phyloP scores from a whole-genome alignment of 2,329 filamentous ascomycete genomes.

The Rasamsonia emersonii region DNA sequence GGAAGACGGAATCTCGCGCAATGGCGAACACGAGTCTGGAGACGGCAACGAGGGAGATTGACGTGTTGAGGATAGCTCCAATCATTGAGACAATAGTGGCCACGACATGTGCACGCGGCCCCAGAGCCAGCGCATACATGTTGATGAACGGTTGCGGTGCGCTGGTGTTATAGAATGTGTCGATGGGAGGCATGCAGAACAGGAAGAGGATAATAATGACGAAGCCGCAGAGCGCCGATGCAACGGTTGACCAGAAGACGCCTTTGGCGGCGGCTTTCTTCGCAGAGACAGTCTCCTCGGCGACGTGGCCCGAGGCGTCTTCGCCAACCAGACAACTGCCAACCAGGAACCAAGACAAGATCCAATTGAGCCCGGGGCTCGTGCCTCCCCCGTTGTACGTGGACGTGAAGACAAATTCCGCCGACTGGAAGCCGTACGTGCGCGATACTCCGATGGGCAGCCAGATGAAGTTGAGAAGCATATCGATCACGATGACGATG shows the following conservation, averaged over 20 bases:
- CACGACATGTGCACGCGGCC: constrained; percentile 11
- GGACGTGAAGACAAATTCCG: constrained; percentile 30
- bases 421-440: constrained; percentile 37
- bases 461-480: constrained; percentile 41
- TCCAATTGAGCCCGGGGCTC: constrained; percentile 20
- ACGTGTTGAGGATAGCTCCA: constrained; percentile 34
- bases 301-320: constrained; percentile 22
- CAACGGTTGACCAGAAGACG: constrained; percentile 22
- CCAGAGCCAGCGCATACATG: constrained; percentile 11
- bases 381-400: constrained; percentile 10
- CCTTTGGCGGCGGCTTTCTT: constrained; percentile 22
- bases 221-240: constrained; percentile 20
- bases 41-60: constrained; percentile 45
- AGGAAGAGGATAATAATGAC: constrained; percentile 22
- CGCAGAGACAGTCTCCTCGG: constrained; percentile 21
- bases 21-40: constrained; percentile 51
- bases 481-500: constrained; percentile 35
- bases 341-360: constrained; percentile 19
- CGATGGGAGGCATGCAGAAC: constrained; percentile 23
- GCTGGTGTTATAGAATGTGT: constrained; percentile 20
- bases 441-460: constrained; percentile 37
- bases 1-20: constrained; percentile 49
- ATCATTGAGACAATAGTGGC: constrained; percentile 10
- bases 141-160: constrained; percentile 19
- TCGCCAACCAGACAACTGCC: constrained; percentile 20